Percentiles rank a stretch among this genome's conserved stretches.
Evolutionary conservation across 2,329 filamentous ascomycete species (phyloP).

Genomic region (Alternaria consortialis): DNA sequence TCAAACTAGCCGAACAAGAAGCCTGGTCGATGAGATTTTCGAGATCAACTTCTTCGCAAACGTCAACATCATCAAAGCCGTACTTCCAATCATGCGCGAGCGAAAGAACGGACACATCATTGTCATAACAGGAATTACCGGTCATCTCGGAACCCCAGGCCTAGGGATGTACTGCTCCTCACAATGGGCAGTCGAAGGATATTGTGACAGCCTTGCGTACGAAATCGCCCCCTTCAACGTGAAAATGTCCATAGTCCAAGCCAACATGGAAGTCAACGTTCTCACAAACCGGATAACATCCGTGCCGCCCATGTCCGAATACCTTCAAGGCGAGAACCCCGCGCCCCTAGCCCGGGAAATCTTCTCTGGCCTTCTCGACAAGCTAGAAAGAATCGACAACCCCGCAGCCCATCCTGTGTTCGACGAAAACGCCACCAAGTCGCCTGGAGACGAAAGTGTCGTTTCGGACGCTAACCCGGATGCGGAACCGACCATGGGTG

Average conservation of each 20-base stretch:
- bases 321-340: constrained; percentile 73
- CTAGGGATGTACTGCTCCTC: constrained; percentile 91
- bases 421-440: constrained; percentile 44
- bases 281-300: constrained; percentile 88
- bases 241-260: constrained; percentile 94
- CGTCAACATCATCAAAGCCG: constrained; percentile 93
- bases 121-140: constrained; percentile 86
- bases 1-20: constrained; percentile 74
- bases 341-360: constrained; percentile 87
- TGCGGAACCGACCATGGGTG: constrained; percentile 52
- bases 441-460: constrained; percentile 36
- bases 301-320: constrained; percentile 77
- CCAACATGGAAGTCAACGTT: constrained; percentile 89
- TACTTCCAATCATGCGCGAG: constrained; percentile 78
- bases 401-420: constrained; percentile 33
- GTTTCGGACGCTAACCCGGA: constrained; percentile 43
- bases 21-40: constrained; percentile 88
- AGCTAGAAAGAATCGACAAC: constrained; percentile 69
- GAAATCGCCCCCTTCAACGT: constrained; percentile 96
- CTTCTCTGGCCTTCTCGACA: constrained; percentile 79
- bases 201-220: constrained; percentile 92
- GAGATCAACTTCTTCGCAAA: constrained; percentile 95
- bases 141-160: constrained; percentile 91
- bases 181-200: constrained; percentile 94
- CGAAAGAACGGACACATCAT: constrained; percentile 90